These are phyloP conservation scores for Mrakiaceae sp. DNA, from an alignment of 1,284 basidiomycete species.

Conservation along the genomic window DNA sequence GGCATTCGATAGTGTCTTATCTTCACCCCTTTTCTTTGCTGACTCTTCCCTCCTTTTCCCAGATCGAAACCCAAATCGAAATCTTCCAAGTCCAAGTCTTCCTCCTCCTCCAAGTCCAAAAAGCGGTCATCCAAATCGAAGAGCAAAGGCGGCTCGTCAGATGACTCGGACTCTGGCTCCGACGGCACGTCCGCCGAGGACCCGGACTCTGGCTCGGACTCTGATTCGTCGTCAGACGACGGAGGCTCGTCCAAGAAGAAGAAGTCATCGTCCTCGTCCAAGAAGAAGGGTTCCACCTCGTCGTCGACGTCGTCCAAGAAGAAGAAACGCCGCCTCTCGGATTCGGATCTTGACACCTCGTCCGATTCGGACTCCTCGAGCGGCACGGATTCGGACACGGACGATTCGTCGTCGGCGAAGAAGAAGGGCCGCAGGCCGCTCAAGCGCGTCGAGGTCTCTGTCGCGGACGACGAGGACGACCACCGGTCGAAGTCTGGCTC, in stretches of 20 bases:
- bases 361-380: background rate
- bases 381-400: background rate
- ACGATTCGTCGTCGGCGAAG: slow-evolving; percentile 1
- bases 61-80: slow-evolving; percentile 11
- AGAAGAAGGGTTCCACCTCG: background rate
- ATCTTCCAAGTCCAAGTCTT: slow-evolving; percentile 22
- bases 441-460: slow-evolving; percentile 12
- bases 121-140: slow-evolving; percentile 2
- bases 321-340: background rate
- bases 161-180: slow-evolving; percentile 1
- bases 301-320: background rate
- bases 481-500: background rate
- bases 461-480: slow-evolving; percentile 7
- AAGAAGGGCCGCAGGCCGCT: slow-evolving; percentile 1
- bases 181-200: no score
- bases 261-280: background rate
- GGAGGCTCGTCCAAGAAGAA: background rate
- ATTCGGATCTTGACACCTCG: background rate
- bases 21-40: background rate
- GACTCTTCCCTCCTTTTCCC: slow-evolving; percentile 9
- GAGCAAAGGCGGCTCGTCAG: background rate
- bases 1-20: background rate
- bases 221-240: background rate
- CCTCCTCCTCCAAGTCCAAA: slow-evolving; percentile 6
- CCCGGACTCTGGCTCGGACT: slow-evolving; percentile 6